Percentiles rank a stretch among this genome's conserved stretches.
phyloP scores from a whole-genome alignment of 2,329 filamentous ascomycete species.

The Coniella lustricola region DNA sequence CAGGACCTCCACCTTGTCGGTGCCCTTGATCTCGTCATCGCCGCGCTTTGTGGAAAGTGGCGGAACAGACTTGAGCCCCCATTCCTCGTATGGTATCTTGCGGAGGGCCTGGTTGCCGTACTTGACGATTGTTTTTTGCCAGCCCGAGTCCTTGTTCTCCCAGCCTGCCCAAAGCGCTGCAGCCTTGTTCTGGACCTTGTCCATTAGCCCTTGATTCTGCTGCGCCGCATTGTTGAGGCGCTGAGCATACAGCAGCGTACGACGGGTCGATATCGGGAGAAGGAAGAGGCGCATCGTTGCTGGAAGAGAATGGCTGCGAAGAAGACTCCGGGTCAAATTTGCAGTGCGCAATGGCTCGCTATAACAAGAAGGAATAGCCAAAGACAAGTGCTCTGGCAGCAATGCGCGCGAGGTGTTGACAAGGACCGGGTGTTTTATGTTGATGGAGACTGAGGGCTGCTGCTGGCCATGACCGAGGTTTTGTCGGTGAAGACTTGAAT shows the following conservation, averaged over 20 bases:
- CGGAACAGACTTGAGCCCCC: conserved; percentile 92
- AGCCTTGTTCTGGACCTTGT: conserved; percentile 65
- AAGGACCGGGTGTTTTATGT: neutral
- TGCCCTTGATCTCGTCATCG: conserved; percentile 54
- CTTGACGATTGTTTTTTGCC: conserved; percentile 79
- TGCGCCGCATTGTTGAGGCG: conserved; percentile 54
- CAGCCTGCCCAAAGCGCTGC: conserved; percentile 75
- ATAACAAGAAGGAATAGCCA: neutral
- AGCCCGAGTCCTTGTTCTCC: conserved; percentile 77
- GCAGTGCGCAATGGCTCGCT: neutral
- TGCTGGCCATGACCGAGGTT: neutral
- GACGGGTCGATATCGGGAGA: conserved; percentile 83
- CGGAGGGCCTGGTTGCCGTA: conserved; percentile 83
- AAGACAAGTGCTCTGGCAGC: neutral
- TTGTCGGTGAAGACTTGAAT: neutral
- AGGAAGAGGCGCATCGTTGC: conserved; percentile 82
- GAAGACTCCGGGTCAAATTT: neutral
- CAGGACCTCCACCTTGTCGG: conserved; percentile 63
- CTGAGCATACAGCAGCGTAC: conserved; percentile 88
- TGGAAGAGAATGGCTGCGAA: neutral
- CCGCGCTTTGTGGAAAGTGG: conserved; percentile 63
- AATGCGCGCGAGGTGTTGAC: neutral
- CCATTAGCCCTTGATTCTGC: conserved; percentile 49
- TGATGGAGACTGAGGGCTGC: neutral
- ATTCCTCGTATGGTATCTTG: conserved; percentile 92